Evolutionary conservation across 495 filamentous ascomycete species (phyloP).

Genomic region (Xylaria acuta): DNA sequence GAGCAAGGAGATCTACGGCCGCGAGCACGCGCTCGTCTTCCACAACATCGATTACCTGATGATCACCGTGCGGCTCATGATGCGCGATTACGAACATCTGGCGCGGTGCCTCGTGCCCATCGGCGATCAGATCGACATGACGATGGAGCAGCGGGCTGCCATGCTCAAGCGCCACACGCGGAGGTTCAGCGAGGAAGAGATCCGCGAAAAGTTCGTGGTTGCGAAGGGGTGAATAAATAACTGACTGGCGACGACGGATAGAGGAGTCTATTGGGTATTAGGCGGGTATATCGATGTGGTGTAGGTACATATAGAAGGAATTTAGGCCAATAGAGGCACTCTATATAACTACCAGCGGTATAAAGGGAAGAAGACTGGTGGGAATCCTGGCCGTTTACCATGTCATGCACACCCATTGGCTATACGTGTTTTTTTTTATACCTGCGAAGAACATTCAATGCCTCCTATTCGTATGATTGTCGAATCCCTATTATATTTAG

Average conservation of each 20-base stretch:
- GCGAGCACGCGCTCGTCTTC: conserved; percentile 70
- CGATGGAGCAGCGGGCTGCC: conserved; percentile 61
- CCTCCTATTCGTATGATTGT: no score
- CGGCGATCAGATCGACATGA: conserved; percentile 69
- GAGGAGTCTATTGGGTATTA: neutral
- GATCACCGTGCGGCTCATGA: conserved; percentile 65
- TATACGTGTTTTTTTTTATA: no score
- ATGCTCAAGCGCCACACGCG: conserved; percentile 69
- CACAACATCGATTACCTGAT: conserved; percentile 74
- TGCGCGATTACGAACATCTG: conserved; percentile 67
- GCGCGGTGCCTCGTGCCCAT: conserved; percentile 72
- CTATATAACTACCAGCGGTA: neutral
- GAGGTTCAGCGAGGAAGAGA: conserved; percentile 64
- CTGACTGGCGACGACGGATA: neutral
- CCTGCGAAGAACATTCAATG: no score
- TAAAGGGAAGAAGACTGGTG: no score
- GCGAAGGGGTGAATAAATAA: conserved; percentile 15
- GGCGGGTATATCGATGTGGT: neutral
- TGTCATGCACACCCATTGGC: no score
- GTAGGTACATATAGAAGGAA: neutral
- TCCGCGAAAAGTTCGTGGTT: conserved; percentile 51
- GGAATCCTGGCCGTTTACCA: no score
- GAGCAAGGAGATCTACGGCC: conserved; percentile 64
- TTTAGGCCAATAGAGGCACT: neutral
- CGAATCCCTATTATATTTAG: no score